Evolutionary conservation across 371 early-diverging fungal species (phyloP).

Genomic region (Funneliformis caledonium): DNA sequence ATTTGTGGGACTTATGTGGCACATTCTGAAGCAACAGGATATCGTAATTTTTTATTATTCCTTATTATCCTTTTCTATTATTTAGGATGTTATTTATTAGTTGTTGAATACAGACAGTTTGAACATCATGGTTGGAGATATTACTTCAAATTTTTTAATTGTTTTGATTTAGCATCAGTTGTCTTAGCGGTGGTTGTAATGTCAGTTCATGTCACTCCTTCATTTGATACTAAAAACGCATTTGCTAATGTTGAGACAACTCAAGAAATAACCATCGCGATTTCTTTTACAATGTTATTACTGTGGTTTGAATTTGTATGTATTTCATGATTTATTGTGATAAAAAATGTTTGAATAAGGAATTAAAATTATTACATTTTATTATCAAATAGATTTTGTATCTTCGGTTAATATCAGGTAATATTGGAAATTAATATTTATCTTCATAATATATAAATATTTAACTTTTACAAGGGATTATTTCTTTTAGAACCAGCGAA

Average conservation of each 20-base stretch:
- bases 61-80: neutral
- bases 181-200: neutral
- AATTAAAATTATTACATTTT: too few relatives aligned
- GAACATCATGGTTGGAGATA: neutral
- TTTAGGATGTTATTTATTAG: neutral
- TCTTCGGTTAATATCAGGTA: neutral
- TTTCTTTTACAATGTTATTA: neutral
- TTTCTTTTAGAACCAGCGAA: too few relatives aligned
- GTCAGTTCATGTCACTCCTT: neutral
- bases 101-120: neutral
- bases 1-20: neutral
- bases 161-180: neutral
- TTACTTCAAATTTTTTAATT: neutral
- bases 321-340: neutral
- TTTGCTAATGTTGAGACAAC: neutral
- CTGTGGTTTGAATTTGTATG: neutral
- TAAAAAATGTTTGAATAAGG: too few relatives aligned
- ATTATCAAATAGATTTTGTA: neutral
- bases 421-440: too few relatives aligned
- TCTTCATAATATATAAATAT: too few relatives aligned
- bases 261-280: neutral
- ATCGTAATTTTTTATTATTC: neutral
- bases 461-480: neutral
- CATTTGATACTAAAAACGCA: neutral
- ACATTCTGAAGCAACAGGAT: neutral